Evolutionary conservation across 2,329 filamentous ascomycete genomes (phyloP).

Genomic region (Penicillium freii): DNA sequence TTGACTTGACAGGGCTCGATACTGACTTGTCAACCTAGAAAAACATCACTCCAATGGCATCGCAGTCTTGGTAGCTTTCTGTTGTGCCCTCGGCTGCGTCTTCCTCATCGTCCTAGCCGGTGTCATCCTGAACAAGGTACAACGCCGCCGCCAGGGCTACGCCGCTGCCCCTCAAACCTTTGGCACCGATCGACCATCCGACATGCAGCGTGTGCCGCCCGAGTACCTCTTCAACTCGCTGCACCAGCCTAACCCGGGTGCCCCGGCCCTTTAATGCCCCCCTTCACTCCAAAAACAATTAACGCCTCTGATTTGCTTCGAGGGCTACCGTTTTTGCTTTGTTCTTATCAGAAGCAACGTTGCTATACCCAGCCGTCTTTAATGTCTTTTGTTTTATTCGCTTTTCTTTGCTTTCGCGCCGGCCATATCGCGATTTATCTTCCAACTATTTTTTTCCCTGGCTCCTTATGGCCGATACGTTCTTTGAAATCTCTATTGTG

Average conservation of each 20-base stretch:
- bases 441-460: background rate
- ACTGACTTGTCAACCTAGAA: constrained; percentile 22
- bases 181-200: constrained; percentile 47
- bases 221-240: constrained; percentile 48
- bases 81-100: constrained; percentile 47
- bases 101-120: constrained; percentile 50
- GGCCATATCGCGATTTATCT: constrained; percentile 15
- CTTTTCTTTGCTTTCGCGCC: constrained; percentile 22
- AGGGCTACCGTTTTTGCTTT: constrained; percentile 19
- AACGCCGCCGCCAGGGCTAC: constrained; percentile 49
- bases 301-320: constrained; percentile 8
- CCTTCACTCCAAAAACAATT: constrained; percentile 17
- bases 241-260: constrained; percentile 35
- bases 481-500: constrained; percentile 3
- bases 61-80: constrained; percentile 48
- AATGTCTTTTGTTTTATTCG: constrained; percentile 30
- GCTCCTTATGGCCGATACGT: background rate
- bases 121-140: constrained; percentile 49
- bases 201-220: constrained; percentile 47
- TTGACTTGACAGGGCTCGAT: constrained; percentile 10
- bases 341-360: constrained; percentile 30
- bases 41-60: constrained; percentile 46
- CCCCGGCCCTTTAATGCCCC: constrained; percentile 35
- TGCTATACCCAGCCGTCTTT: constrained; percentile 35
- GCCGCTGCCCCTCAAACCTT: constrained; percentile 45